Conservation (phyloP, 2,329 filamentous ascomycete species). For the Keithomyces neogunnii region DNA sequence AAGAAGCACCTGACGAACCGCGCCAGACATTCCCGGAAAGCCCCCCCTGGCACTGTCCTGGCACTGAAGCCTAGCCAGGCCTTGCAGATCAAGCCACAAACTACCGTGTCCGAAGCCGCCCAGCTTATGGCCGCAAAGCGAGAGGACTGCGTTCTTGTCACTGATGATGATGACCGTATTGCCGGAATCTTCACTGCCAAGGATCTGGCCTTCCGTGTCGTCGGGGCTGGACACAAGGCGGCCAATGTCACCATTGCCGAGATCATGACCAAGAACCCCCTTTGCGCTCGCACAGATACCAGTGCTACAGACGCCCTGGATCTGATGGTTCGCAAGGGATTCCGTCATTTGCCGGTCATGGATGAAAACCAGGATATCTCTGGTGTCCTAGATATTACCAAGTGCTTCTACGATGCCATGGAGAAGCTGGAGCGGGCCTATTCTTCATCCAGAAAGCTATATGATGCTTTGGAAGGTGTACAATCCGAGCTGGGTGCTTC, state of each 20-base stretch:
- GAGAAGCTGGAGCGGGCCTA: constrained; percentile 98
- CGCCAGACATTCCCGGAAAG: constrained; percentile 81
- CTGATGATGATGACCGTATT: constrained; percentile 95
- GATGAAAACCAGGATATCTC: constrained; percentile 99
- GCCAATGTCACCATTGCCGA: constrained; percentile 88
- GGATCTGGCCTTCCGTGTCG: constrained; percentile 93
- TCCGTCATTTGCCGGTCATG: constrained; percentile 97
- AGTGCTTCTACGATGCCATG: constrained; percentile 99
- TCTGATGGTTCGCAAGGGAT: constrained; percentile 96
- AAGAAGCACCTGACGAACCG: constrained; percentile 78
- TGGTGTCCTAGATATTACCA: constrained; percentile 95
- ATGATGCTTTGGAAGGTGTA: constrained; percentile 94
- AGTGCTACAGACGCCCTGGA: constrained; percentile 96
- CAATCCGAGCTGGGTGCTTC: constrained; percentile 93
- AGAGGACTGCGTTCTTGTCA: constrained; percentile 95
- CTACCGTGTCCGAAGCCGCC: constrained; percentile 89
- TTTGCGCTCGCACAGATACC: constrained; percentile 94
- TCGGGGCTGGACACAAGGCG: constrained; percentile 83
- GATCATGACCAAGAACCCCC: constrained; percentile 99
- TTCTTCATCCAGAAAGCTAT: constrained; percentile 93
- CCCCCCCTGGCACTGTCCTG: constrained; percentile 90
- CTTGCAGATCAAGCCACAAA: constrained; percentile 92
- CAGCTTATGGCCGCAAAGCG: constrained; percentile 98
- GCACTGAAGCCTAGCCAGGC: constrained; percentile 92
- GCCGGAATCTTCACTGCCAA: constrained; percentile 98